These are phyloP conservation scores for Mucor circinelloides DNA, from an alignment of 371 early-diverging fungal species.

Conservation along the genomic window DNA sequence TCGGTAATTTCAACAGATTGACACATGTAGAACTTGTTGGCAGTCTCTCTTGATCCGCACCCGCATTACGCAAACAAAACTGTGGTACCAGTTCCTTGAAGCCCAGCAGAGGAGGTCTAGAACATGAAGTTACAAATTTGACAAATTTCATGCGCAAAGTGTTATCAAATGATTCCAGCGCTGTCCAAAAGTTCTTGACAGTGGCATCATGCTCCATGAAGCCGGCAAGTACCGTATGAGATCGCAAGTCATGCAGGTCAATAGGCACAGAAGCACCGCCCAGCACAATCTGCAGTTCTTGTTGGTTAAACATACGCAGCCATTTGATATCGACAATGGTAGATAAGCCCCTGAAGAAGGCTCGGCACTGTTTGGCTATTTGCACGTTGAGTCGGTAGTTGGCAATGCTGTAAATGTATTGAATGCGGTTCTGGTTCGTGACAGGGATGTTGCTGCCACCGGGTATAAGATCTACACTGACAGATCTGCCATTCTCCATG, in stretches of 20 bases:
- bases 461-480: constrained; percentile 75
- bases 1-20: constrained; percentile 91
- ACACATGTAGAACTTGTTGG: constrained; percentile 94
- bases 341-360: constrained; percentile 83
- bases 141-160: constrained; percentile 73
- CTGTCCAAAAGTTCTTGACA: constrained; percentile 84
- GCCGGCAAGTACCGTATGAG: constrained; percentile 85
- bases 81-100: constrained; percentile 83
- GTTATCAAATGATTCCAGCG: constrained; percentile 66
- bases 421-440: constrained; percentile 81
- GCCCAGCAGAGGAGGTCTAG: constrained; percentile 90
- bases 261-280: constrained; percentile 81
- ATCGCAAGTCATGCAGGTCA: constrained; percentile 74
- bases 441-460: constrained; percentile 78
- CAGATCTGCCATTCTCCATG: constrained; percentile 59
- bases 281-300: constrained; percentile 89
- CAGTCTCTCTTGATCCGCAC: constrained; percentile 58
- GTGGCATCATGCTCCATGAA: constrained; percentile 70
- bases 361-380: constrained; percentile 81
- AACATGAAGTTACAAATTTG: constrained; percentile 92
- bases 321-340: constrained; percentile 76
- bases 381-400: constrained; percentile 81
- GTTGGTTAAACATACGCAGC: constrained; percentile 84
- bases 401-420: constrained; percentile 79
- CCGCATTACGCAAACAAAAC: constrained; percentile 77